These are phyloP conservation scores for Gaeumannomyces tritici DNA, from an alignment of 2,329 filamentous ascomycete genomes.

Conservation along the genomic window DNA sequence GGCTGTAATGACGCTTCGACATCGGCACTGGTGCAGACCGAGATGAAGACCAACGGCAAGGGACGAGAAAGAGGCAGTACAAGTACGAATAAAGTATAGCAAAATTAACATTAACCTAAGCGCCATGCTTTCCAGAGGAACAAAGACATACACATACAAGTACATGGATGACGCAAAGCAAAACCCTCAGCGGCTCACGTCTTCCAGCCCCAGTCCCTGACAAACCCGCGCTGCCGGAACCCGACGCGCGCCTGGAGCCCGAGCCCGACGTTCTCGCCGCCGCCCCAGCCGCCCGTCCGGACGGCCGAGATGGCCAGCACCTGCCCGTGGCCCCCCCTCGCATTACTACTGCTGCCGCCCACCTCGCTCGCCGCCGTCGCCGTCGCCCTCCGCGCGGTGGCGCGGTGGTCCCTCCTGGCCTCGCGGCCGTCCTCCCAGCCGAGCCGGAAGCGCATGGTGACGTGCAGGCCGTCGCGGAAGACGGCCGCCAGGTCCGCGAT, in stretches of 20 bases:
- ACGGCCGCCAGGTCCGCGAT: slow-evolving; percentile 9
- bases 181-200: slow-evolving; percentile 2
- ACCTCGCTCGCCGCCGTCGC: neutral
- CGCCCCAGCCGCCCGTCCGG: slow-evolving; percentile 14
- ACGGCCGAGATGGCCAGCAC: slow-evolving; percentile 13
- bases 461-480: slow-evolving; percentile 15
- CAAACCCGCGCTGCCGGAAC: slow-evolving; percentile 9
- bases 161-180: neutral
- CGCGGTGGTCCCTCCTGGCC: neutral
- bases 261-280: slow-evolving; percentile 13
- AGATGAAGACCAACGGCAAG: neutral
- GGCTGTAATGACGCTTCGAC: neutral
- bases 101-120: neutral
- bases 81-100: neutral
- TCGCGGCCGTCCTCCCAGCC: slow-evolving; percentile 12
- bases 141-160: neutral
- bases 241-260: slow-evolving; percentile 13
- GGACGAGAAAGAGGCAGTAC: neutral
- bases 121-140: neutral
- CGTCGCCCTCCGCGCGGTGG: neutral
- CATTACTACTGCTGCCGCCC: neutral
- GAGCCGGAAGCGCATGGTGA: slow-evolving; percentile 15
- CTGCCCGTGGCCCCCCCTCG: slow-evolving; percentile 2
- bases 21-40: no score
- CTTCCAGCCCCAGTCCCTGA: slow-evolving; percentile 14